Conservation (phyloP, 129 eudicot species). For the Arctium minus region DNA sequence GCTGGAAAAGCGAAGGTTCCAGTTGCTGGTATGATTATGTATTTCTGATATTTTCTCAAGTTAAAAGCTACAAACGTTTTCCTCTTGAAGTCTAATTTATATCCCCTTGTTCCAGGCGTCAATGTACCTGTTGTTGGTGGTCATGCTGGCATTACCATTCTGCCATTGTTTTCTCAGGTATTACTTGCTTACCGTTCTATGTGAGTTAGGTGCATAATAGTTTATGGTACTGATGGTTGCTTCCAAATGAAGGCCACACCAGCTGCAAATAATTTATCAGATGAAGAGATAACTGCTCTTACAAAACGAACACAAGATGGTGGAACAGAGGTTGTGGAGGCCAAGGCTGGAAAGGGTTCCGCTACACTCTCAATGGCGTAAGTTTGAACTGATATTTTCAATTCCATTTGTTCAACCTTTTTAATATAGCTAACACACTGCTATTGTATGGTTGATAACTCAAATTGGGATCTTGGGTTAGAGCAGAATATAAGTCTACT, state of each 20-base stretch:
- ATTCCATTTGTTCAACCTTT: neutral
- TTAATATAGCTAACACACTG: neutral
- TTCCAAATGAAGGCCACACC: slow-evolving; percentile 53
- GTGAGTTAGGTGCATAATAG: neutral
- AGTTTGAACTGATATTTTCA: slow-evolving; percentile 19
- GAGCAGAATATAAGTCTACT: neutral
- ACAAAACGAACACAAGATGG: slow-evolving; percentile 89
- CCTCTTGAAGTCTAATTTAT: neutral
- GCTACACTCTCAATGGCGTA: slow-evolving; percentile 90
- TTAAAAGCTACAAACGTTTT: neutral
- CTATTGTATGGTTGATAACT: neutral
- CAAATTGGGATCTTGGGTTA: neutral
- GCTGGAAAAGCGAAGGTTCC: slow-evolving; percentile 81
- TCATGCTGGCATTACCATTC: slow-evolving; percentile 84
- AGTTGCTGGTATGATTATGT: slow-evolving; percentile 55
- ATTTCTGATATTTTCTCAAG: neutral
- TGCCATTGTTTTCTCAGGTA: slow-evolving; percentile 85
- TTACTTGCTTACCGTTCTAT: neutral
- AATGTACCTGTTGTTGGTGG: slow-evolving; percentile 92
- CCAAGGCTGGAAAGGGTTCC: slow-evolving; percentile 96
- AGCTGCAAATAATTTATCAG: slow-evolving; percentile 44
- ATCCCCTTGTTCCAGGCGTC: slow-evolving; percentile 43
- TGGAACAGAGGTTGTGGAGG: slow-evolving; percentile 92
- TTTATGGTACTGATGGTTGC: neutral
- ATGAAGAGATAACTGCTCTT: slow-evolving; percentile 54